Conservation (phyloP, 2,329 filamentous ascomycete species). For the Graphium sp. region DNA sequence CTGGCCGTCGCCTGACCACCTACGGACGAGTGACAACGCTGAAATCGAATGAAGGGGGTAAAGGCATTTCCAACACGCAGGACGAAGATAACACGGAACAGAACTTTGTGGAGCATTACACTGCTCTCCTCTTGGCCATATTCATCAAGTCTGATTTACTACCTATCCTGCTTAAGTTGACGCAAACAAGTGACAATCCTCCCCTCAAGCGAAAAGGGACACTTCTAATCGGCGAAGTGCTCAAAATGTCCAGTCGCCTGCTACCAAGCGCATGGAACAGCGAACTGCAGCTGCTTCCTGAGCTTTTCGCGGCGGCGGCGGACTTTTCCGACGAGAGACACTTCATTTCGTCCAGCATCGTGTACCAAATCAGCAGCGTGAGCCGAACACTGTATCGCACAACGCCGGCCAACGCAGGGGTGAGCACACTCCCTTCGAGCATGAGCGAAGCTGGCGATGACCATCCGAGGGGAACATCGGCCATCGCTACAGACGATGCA, state of each 20-base stretch:
- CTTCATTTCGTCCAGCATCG: slow-evolving; percentile 71
- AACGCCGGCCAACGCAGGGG: slow-evolving; percentile 23
- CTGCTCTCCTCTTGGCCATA: slow-evolving; percentile 69
- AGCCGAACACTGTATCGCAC: slow-evolving; percentile 83
- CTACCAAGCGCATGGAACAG: slow-evolving; percentile 70
- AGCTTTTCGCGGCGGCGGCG: slow-evolving; percentile 63
- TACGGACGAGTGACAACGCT: slow-evolving; percentile 89
- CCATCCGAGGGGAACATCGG: slow-evolving; percentile 30
- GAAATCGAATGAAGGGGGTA: too few species aligned
- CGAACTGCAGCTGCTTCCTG: slow-evolving; percentile 73
- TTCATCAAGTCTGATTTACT: slow-evolving; percentile 70
- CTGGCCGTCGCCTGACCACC: slow-evolving; percentile 80
- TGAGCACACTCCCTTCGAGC: slow-evolving; percentile 1
- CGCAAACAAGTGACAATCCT: slow-evolving; percentile 49
- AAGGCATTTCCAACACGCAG: too few species aligned
- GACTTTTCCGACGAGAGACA: slow-evolving; percentile 55
- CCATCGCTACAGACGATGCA: slow-evolving; percentile 36
- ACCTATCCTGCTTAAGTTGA: slow-evolving; percentile 41
- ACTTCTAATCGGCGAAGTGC: slow-evolving; percentile 73
- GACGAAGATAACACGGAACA: slow-evolving; percentile 57
- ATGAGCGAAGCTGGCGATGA: slow-evolving; percentile 28
- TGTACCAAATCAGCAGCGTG: slow-evolving; percentile 96
- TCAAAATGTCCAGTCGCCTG: slow-evolving; percentile 77
- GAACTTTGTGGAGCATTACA: slow-evolving; percentile 89
- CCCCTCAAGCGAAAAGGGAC: slow-evolving; percentile 76